These are phyloP conservation scores for Microbotryomycetes sp. DNA, from an alignment of 1,284 basidiomycete species.

Conservation along the genomic window DNA sequence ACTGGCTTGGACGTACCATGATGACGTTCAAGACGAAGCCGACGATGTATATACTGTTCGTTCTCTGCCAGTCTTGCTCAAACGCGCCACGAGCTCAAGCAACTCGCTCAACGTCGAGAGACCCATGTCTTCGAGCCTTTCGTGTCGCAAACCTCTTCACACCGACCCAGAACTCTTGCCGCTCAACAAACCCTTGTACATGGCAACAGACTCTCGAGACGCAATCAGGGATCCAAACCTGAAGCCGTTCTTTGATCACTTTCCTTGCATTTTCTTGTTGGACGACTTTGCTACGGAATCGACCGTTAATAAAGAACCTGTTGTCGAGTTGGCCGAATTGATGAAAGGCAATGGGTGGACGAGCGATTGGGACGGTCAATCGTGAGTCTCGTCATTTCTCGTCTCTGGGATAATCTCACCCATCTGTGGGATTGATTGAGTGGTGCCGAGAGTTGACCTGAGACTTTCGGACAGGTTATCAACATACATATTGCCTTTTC, in stretches of 20 bases:
- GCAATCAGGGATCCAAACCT: slow-evolving; percentile 18
- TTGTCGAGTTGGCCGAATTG: slow-evolving; percentile 2
- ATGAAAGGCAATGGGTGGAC: not conserved
- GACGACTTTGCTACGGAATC: slow-evolving; percentile 8
- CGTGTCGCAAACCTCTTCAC: slow-evolving; percentile 21
- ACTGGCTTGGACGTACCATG: not conserved
- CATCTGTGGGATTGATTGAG: not conserved
- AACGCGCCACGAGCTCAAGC: not conserved
- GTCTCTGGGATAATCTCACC: too few species aligned
- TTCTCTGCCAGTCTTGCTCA: not conserved
- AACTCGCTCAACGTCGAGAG: not conserved
- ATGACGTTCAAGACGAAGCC: not conserved
- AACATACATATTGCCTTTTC: slow-evolving; percentile 24
- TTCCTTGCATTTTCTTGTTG: slow-evolving; percentile 28
- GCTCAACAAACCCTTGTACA: slow-evolving; percentile 31
- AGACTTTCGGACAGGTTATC: not conserved
- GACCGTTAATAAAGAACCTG: slow-evolving; percentile 1
- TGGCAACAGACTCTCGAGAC: slow-evolving; percentile 30
- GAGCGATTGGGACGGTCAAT: slow-evolving; percentile 22
- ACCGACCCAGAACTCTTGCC: slow-evolving; percentile 4
- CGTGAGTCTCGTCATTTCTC: not conserved
- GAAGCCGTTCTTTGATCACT: slow-evolving; percentile 16
- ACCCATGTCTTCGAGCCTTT: slow-evolving; percentile 2
- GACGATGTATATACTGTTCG: not conserved
- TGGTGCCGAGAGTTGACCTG: not conserved